Percentiles rank a stretch among this genome's conserved stretches.
Conservation (phyloP, 495 filamentous ascomycete genomes). For the Saxispiralis lemnorum region DNA sequence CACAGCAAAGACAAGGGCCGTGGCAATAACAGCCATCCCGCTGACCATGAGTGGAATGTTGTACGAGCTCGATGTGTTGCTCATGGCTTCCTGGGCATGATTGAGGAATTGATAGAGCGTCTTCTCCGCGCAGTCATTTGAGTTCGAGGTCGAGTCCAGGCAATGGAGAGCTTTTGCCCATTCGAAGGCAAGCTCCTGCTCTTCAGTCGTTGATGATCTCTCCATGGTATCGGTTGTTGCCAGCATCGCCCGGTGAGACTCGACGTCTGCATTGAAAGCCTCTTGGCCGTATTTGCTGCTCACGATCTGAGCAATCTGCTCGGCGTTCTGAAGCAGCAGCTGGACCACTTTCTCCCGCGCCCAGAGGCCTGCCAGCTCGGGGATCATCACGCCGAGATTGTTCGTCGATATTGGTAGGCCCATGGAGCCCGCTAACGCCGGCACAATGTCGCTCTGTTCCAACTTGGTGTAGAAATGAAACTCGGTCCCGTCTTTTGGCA, state of each 20-base stretch:
- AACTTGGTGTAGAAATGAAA: constrained; percentile 68
- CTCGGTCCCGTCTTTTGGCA: constrained; percentile 30
- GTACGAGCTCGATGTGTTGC: constrained; percentile 81
- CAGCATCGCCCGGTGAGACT: not conserved
- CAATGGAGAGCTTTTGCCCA: not conserved
- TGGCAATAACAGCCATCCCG: constrained; percentile 33
- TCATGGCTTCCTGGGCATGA: constrained; percentile 57
- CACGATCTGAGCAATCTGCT: constrained; percentile 58
- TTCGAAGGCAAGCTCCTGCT: not conserved
- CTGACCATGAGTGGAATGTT: constrained; percentile 41
- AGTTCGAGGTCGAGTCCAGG: not conserved
- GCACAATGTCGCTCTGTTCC: constrained; percentile 84
- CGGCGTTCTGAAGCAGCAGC: constrained; percentile 56
- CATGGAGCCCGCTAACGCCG: constrained; percentile 72
- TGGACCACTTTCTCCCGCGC: constrained; percentile 30
- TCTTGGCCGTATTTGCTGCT: constrained; percentile 44
- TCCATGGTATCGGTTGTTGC: no score
- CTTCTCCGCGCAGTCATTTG: constrained; percentile 11
- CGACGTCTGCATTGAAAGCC: not conserved
- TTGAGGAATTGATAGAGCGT: constrained; percentile 37
- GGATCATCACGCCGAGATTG: constrained; percentile 75
- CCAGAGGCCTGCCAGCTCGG: constrained; percentile 64
- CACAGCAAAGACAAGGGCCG: constrained; percentile 23
- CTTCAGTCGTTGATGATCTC: not conserved
- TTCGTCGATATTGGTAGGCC: constrained; percentile 86